Conservation (phyloP, 805 yeast genomes). For the Metschnikowia corniflorae region DNA sequence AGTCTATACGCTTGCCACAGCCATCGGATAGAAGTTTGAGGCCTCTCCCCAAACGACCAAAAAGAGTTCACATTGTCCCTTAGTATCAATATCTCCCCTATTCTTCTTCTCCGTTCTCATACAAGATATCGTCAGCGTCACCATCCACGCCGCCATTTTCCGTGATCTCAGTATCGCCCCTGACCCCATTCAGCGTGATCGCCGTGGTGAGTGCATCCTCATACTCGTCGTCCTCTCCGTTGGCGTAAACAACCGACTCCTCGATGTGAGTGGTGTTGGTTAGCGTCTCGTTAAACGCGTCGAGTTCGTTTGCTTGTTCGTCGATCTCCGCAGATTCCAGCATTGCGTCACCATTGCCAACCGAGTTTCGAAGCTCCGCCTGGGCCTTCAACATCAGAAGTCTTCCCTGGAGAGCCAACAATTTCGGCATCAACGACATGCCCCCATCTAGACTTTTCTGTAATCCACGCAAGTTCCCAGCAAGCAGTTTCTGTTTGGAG, state of each 20-base stretch:
- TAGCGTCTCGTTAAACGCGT: constrained; percentile 16
- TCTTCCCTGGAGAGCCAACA: constrained; percentile 83
- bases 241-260: constrained; percentile 34
- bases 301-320: constrained; percentile 17
- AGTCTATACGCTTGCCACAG: no score
- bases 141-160: not conserved
- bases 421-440: constrained; percentile 56
- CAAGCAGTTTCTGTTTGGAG: constrained; percentile 47
- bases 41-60: no score
- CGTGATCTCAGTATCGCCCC: no score
- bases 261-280: constrained; percentile 24
- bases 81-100: no score
- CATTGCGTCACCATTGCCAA: constrained; percentile 15
- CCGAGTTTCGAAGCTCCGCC: constrained; percentile 54
- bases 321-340: constrained; percentile 15
- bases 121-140: constrained; percentile 2
- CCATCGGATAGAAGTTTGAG: no score
- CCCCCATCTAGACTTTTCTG: constrained; percentile 55
- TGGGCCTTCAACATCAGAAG: constrained; percentile 75
- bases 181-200: no score
- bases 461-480: constrained; percentile 53
- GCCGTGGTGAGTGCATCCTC: constrained; percentile 11
- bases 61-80: no score
- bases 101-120: constrained; percentile 14
- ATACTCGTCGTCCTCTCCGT: constrained; percentile 39